These are phyloP conservation scores for Artemisia argyi DNA, from an alignment of 129 eudicot genomes.

Conservation along the genomic window DNA sequence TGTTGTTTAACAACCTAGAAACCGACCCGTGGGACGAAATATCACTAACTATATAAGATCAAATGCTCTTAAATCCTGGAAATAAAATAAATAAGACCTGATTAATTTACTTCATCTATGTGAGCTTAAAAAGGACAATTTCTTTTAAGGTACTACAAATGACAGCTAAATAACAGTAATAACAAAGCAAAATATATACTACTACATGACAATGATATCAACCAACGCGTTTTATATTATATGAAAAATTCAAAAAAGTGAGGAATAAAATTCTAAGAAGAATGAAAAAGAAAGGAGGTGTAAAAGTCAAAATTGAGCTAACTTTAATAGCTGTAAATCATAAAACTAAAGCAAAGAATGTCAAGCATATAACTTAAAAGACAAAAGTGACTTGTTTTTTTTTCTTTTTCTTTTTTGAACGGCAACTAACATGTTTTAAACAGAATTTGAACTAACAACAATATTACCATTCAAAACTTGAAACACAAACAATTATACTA, in stretches of 20 bases:
- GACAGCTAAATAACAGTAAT: constrained; percentile 15
- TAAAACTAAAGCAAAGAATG: constrained; percentile 26
- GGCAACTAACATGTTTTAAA: too few species aligned
- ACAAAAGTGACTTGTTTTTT: constrained; percentile 8
- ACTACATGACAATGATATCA: background rate
- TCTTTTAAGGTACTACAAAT: background rate
- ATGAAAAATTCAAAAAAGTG: background rate
- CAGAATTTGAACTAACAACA: too few species aligned
- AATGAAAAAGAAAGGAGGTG: background rate
- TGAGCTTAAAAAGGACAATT: too few species aligned
- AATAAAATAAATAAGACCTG: constrained; percentile 13
- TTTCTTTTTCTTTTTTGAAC: too few species aligned
- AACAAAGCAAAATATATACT: constrained; percentile 21
- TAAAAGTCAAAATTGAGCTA: constrained; percentile 27
- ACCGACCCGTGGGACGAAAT: too few species aligned
- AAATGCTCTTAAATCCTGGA: constrained; percentile 9
- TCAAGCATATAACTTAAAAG: constrained; percentile 16
- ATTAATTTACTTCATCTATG: background rate
- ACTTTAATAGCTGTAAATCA: constrained; percentile 28
- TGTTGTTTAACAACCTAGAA: too few species aligned
- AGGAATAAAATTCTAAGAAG: background rate
- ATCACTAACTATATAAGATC: too few species aligned
- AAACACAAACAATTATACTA: background rate
- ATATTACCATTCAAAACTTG: background rate
- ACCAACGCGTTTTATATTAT: constrained; percentile 3